Conservation (phyloP, 2,329 filamentous ascomycete genomes). For the Cadophora sp. region DNA sequence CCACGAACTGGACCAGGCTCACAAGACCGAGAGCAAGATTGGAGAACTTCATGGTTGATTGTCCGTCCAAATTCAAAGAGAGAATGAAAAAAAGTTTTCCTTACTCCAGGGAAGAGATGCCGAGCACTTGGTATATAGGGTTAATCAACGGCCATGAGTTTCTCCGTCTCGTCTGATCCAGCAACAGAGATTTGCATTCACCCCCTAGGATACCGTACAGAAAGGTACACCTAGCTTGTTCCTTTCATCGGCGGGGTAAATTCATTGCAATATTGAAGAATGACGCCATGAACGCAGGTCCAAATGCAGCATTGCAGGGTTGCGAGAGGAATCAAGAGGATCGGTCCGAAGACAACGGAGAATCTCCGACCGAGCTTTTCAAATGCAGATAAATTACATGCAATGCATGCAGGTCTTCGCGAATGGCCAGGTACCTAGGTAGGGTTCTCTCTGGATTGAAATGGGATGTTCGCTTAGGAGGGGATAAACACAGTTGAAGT, state of each 20-base stretch:
- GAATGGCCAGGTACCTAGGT: too few relatives aligned
- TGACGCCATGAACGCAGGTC: constrained; percentile 4
- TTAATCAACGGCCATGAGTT: background rate
- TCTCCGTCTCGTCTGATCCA: background rate
- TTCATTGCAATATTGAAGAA: background rate
- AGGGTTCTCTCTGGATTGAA: too few relatives aligned
- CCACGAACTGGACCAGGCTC: constrained; percentile 3
- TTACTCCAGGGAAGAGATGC: background rate
- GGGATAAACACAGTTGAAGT: too few relatives aligned
- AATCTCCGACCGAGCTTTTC: constrained; percentile 9
- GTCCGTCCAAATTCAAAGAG: background rate
- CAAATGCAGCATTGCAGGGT: constrained; percentile 8
- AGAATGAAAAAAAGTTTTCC: background rate
- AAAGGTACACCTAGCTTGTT: background rate
- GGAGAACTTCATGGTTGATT: constrained; percentile 2
- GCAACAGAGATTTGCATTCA: background rate
- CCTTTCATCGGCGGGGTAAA: constrained; percentile 1
- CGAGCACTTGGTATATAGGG: background rate
- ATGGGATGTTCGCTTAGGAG: too few relatives aligned
- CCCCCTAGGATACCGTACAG: background rate
- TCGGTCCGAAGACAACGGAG: constrained; percentile 2
- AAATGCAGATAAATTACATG: background rate
- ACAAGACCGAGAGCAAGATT: background rate
- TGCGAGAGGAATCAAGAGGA: background rate
- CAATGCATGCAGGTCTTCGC: too few relatives aligned